phyloP scores from a whole-genome alignment of 169 alveolate genomes.

The Prorocentrum cordatum region DNA sequence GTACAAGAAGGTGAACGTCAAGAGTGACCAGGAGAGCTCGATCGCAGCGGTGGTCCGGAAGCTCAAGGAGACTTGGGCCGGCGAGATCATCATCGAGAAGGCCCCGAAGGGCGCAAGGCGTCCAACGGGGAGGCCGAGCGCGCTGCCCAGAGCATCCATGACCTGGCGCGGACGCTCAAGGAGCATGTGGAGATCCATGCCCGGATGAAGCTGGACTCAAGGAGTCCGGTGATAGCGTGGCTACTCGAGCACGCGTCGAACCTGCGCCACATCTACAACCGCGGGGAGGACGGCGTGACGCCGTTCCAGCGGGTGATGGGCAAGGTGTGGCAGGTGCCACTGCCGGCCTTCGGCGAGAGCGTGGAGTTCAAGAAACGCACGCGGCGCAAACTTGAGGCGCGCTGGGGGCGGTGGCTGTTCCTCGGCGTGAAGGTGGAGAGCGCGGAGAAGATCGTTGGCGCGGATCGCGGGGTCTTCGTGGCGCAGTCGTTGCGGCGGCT shows the following conservation, averaged over 20 bases:
- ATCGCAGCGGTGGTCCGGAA: not conserved
- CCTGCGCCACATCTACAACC: not conserved
- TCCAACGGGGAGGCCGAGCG: constrained; percentile 4
- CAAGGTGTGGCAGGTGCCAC: not conserved
- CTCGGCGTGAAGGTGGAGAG: not conserved
- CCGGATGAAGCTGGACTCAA: not conserved
- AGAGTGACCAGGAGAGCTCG: not conserved
- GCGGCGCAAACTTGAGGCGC: not conserved
- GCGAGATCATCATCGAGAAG: not conserved
- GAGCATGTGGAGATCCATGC: not conserved
- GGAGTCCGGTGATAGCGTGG: constrained; percentile 1
- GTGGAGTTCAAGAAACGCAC: not conserved
- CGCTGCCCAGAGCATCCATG: not conserved
- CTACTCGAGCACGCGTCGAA: not conserved
- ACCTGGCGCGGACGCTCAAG: not conserved
- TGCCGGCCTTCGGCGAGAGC: not conserved
- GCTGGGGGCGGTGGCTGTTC: not conserved
- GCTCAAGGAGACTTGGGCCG: not conserved
- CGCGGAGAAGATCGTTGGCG: not conserved
- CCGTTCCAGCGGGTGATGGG: not conserved
- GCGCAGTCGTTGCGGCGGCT: not conserved
- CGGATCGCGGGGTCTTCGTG: not conserved
- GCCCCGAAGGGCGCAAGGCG: constrained; percentile 18
- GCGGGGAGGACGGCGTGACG: not conserved
- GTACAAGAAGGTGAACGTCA: not conserved